Evolutionary conservation across 352 stramenopile genomes (phyloP).

Genomic region (Globisporangium cylindrosporum): DNA sequence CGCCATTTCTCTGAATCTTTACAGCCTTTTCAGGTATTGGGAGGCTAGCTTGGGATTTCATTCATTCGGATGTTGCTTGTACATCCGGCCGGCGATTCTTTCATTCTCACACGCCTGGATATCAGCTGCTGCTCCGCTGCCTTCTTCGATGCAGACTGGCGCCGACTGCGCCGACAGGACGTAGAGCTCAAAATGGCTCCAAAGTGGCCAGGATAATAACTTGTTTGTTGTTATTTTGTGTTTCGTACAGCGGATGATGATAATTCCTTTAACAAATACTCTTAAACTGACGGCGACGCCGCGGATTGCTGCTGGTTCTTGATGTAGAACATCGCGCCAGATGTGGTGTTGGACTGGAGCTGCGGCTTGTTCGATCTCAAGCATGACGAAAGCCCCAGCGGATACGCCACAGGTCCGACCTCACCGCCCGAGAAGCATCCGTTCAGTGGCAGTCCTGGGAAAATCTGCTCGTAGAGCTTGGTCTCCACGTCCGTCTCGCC

Average conservation of each 20-base stretch:
- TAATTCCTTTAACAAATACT: not conserved
- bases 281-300: not conserved
- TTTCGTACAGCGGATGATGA: not conserved
- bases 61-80: too few species aligned
- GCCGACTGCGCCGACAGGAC: too few species aligned
- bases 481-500: conserved; percentile 23
- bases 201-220: not conserved
- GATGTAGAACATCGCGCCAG: conserved; percentile 40
- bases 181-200: not conserved
- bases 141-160: too few species aligned
- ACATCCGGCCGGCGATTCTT: too few species aligned
- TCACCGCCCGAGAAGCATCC: conserved; percentile 36
- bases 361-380: conserved; percentile 12
- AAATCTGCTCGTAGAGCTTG: conserved; percentile 22
- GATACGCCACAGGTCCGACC: conserved; percentile 36
- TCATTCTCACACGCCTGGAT: too few species aligned
- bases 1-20: too few species aligned
- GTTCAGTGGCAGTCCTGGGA: conserved; percentile 23
- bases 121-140: too few species aligned
- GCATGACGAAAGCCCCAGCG: conserved; percentile 15
- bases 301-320: conserved; percentile 3
- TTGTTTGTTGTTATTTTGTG: not conserved
- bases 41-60: too few species aligned
- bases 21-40: too few species aligned
- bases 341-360: conserved; percentile 47